Percentiles rank a stretch among this genome's conserved stretches.
These are phyloP conservation scores for Trichoderma sp. DNA, from an alignment of 2,329 filamentous ascomycete genomes.

Conservation along the genomic window DNA sequence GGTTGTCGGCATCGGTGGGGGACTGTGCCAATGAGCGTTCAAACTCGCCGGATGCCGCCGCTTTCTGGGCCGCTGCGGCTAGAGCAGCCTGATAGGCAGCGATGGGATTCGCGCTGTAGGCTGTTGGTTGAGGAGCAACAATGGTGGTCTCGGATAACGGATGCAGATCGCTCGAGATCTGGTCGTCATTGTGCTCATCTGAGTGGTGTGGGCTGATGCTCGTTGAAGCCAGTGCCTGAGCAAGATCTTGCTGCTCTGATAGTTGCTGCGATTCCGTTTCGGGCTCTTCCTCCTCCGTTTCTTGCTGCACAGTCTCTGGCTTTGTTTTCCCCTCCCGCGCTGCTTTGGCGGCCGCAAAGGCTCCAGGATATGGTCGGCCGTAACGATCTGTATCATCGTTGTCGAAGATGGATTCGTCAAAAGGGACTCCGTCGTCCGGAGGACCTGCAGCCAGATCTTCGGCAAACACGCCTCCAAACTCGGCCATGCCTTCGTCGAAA, in stretches of 20 bases:
- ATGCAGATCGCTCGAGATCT: not conserved
- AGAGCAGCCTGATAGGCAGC: constrained; percentile 82
- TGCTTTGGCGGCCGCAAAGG: constrained; percentile 57
- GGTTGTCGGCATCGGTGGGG: constrained; percentile 33
- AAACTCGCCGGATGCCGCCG: constrained; percentile 76
- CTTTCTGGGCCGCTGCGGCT: constrained; percentile 76
- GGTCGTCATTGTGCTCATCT: constrained; percentile 23
- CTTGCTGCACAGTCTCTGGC: constrained; percentile 29
- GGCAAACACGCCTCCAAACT: constrained; percentile 50
- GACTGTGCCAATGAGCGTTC: constrained; percentile 57
- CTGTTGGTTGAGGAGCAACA: constrained; percentile 25
- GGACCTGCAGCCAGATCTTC: constrained; percentile 46
- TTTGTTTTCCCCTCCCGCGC: constrained; percentile 42
- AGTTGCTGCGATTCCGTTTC: constrained; percentile 49
- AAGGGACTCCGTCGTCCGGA: constrained; percentile 57
- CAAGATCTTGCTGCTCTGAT: constrained; percentile 49
- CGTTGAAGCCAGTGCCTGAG: constrained; percentile 55
- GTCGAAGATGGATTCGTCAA: constrained; percentile 76
- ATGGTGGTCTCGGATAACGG: constrained; percentile 20
- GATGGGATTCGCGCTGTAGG: constrained; percentile 36
- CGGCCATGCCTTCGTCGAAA: constrained; percentile 66
- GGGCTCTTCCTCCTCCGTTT: constrained; percentile 51
- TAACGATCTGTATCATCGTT: constrained; percentile 65
- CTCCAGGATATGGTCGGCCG: constrained; percentile 61
- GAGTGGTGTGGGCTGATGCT: constrained; percentile 39